phyloP scores from a whole-genome alignment of 2,329 filamentous ascomycete species.

The Cercospora zeae-maydis region DNA sequence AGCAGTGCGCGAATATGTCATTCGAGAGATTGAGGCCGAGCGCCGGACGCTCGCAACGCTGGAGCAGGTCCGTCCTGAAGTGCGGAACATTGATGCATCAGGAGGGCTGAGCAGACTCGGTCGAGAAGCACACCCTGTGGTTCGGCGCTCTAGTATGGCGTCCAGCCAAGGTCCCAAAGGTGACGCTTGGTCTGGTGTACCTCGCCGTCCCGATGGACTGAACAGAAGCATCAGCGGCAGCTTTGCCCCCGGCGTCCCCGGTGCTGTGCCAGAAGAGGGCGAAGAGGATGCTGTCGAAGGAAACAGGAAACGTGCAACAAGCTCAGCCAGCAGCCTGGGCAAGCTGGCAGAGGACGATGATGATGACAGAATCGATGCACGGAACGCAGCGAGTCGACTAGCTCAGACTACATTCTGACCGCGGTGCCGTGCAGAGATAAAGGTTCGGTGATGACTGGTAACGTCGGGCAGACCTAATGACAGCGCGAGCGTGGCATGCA shows the following conservation, averaged over 20 bases:
- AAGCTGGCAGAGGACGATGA: slow-evolving; percentile 68
- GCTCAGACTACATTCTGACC: slow-evolving; percentile 84
- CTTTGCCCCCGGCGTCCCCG: slow-evolving; percentile 51
- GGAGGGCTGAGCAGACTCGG: slow-evolving; percentile 87
- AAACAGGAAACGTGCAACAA: slow-evolving; percentile 50
- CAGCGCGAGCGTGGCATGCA: neutral
- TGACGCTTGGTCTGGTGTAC: slow-evolving; percentile 96
- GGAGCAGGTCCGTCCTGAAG: slow-evolving; percentile 90
- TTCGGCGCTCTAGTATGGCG: slow-evolving; percentile 73
- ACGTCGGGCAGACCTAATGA: neutral
- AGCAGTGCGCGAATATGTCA: slow-evolving; percentile 85
- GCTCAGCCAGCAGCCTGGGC: slow-evolving; percentile 53
- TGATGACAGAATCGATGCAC: slow-evolving; percentile 89
- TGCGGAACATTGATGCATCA: slow-evolving; percentile 85
- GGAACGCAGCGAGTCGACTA: slow-evolving; percentile 89
- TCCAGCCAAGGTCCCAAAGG: slow-evolving; percentile 93
- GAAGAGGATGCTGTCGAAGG: slow-evolving; percentile 45
- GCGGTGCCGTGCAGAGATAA: slow-evolving; percentile 2
- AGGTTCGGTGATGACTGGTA: slow-evolving; percentile 2
- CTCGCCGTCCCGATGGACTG: slow-evolving; percentile 73
- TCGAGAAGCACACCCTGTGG: slow-evolving; percentile 76
- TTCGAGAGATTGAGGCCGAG: slow-evolving; percentile 94
- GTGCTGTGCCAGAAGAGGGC: slow-evolving; percentile 54
- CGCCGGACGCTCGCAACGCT: slow-evolving; percentile 84
- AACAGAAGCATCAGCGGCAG: slow-evolving; percentile 73